Evolutionary conservation across 352 stramenopile species (phyloP).

Genomic region (Phytophthora sansomeana): DNA sequence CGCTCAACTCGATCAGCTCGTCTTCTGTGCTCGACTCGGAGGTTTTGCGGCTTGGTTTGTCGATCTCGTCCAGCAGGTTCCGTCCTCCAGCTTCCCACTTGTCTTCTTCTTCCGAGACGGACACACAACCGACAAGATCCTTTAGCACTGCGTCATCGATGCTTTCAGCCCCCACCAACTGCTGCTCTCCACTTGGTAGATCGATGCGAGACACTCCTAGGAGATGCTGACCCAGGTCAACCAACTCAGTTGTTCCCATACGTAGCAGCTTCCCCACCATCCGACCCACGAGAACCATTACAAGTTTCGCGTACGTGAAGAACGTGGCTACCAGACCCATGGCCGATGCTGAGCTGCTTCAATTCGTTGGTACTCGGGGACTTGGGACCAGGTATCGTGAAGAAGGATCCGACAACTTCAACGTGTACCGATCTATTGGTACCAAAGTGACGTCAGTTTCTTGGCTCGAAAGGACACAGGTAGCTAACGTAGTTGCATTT

Average conservation of each 20-base stretch:
- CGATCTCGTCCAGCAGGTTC: constrained; percentile 28
- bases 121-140: constrained; percentile 15
- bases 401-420: constrained; percentile 35
- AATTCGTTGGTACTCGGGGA: no score
- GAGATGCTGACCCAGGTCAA: constrained; percentile 8
- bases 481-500: no score
- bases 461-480: constrained; percentile 15
- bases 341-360: not conserved
- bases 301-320: constrained; percentile 26
- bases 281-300: constrained; percentile 20
- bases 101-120: constrained; percentile 20
- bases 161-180: constrained; percentile 19
- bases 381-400: constrained; percentile 25
- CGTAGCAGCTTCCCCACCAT: constrained; percentile 27
- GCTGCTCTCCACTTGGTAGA: constrained; percentile 15
- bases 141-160: constrained; percentile 14
- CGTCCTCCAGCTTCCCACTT: constrained; percentile 30
- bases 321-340: constrained; percentile 46
- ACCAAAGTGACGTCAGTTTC: constrained; percentile 27
- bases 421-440: constrained; percentile 18
- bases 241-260: constrained; percentile 9
- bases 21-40: constrained; percentile 36
- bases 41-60: not conserved
- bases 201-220: constrained; percentile 19
- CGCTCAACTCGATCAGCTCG: constrained; percentile 49